Base-by-base conservation (phyloP, 208 protist genomes). In the Trypanosoma cruzi region DNA sequence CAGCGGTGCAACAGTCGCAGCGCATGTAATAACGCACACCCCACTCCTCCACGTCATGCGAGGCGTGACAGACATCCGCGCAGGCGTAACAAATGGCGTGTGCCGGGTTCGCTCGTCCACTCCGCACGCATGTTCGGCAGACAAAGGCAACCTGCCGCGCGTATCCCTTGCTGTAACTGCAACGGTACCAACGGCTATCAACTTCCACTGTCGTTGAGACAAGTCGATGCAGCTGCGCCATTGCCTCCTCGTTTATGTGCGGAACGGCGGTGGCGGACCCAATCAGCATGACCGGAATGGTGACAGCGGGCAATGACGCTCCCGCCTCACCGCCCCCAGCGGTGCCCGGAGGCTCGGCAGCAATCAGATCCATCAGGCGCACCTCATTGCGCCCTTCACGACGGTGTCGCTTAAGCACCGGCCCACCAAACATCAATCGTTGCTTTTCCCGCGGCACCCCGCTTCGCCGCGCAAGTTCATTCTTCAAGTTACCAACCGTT, bases 11-110 rank as follows among this genome's bases (percentile, higher is more conserved):
- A 71, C 90, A 95, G 75, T 95, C 90, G 57, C 90, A 95, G 16
- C 90, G 86, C 90, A 93, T 95, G 76, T 83, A 84, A 64, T 90
- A 81, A 4, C 87, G 85, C 64, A 93, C 78, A 1, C 90, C 90
- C 84, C 85, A 92, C 77, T 95, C 90, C 56, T 95, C 90, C 29
- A 95, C 79, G 22, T 92, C 81, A 66, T 95, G 90, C 46, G 81
- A 64, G 50, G 59, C 70, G 65, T 95, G 90, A 70, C 90, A 95
- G n/a, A 93, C 75, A 46, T 90, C 83, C 0, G 90, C 84, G 60
- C 90, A 95, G 49, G 90, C 90, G 46, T 88, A 81, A 56, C 90
- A 95, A 37, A 95, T 52, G 20, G 75, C 73, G 67, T 95, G 90
- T 16, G 77, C 74, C 32, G 86, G 72, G 42, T 83, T 75, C 2